These are phyloP conservation scores for Malbranchea zuffiana DNA, from an alignment of 2,329 filamentous ascomycete genomes.

Conservation along the genomic window DNA sequence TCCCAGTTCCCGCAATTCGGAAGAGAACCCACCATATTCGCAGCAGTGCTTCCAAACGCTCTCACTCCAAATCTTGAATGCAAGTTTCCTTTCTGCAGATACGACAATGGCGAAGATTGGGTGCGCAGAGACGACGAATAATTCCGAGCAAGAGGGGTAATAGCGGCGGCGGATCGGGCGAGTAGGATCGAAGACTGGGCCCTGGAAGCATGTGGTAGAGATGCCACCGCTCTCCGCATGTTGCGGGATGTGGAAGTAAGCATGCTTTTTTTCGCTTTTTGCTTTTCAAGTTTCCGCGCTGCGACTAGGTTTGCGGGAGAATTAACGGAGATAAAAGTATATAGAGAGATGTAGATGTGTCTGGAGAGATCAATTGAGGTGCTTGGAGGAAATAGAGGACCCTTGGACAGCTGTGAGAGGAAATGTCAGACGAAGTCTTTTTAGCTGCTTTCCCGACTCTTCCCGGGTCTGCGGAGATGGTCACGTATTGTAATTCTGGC, in stretches of 20 bases:
- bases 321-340: too few species aligned
- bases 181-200: constrained; percentile 6
- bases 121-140: too few species aligned
- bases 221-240: constrained; percentile 9
- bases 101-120: neutral
- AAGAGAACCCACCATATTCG: constrained; percentile 12
- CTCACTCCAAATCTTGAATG: constrained; percentile 7
- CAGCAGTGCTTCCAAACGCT: constrained; percentile 12
- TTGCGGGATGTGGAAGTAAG: constrained; percentile 9
- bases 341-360: too few species aligned
- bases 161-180: constrained; percentile 4
- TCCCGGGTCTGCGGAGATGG: constrained; percentile 3
- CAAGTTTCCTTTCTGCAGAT: neutral
- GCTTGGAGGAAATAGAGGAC: too few species aligned
- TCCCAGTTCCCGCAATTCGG: neutral
- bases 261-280: too few species aligned
- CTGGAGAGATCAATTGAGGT: too few species aligned
- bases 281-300: too few species aligned
- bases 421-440: too few species aligned
- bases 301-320: too few species aligned
- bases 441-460: constrained; percentile 8
- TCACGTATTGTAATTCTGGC: constrained; percentile 6
- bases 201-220: constrained; percentile 10
- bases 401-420: too few species aligned
- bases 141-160: constrained; percentile 2